Conservation (phyloP, 805 yeast species). For the Schwanniomyces pseudopolymorphus region DNA sequence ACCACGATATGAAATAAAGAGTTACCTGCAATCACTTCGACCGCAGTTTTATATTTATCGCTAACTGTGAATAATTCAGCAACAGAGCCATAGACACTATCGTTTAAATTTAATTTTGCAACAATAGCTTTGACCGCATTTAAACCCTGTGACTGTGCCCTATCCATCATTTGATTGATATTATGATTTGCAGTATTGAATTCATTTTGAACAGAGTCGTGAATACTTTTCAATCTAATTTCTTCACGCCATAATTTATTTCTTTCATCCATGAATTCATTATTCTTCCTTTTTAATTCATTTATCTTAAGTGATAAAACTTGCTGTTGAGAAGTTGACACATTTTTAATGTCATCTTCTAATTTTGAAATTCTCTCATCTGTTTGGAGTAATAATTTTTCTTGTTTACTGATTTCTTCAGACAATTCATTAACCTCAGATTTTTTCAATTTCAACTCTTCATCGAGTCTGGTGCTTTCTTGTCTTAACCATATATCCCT, state of each 20-base stretch:
- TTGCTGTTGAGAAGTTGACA: constrained; percentile 5
- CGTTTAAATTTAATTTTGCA: constrained; percentile 52
- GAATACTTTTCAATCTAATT: constrained; percentile 56
- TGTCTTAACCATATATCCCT: constrained; percentile 66
- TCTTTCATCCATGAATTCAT: constrained; percentile 59
- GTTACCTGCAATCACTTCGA: constrained; percentile 86
- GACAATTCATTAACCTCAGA: constrained; percentile 21
- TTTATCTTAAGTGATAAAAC: constrained; percentile 32
- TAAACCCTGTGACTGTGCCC: constrained; percentile 68
- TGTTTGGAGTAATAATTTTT: constrained; percentile 22
- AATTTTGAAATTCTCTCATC: constrained; percentile 13
- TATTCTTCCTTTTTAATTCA: constrained; percentile 43
- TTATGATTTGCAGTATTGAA: constrained; percentile 56
- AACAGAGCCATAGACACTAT: constrained; percentile 74
- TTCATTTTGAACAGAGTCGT: constrained; percentile 55
- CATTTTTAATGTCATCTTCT: constrained; percentile 10
- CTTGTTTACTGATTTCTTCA: constrained; percentile 16
- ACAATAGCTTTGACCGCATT: constrained; percentile 66
- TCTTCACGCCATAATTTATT: constrained; percentile 80
- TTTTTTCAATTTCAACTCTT: constrained; percentile 26
- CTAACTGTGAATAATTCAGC: constrained; percentile 82
- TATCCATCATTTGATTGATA: constrained; percentile 73
- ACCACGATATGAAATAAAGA: constrained; percentile 87
- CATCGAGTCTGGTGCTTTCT: constrained; percentile 45
- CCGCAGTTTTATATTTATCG: constrained; percentile 80